Evolutionary conservation across 2,329 filamentous ascomycete genomes (phyloP), one percentile per base, ranked within the genome.

Genomic region (Amylocarpus encephaloides): DNA sequence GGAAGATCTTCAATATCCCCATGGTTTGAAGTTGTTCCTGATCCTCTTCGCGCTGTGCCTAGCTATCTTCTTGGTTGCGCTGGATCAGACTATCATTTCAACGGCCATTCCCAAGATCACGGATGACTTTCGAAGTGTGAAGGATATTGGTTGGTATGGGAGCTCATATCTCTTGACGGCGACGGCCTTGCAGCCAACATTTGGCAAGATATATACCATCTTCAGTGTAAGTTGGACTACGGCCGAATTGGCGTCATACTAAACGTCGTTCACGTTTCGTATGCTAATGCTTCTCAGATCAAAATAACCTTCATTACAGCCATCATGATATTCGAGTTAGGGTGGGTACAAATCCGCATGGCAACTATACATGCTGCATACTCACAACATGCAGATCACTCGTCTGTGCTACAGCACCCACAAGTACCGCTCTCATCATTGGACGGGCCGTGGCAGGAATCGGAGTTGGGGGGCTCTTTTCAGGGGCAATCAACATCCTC

Each of bases 51-150:
- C 58, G 6, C 56, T 63, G 7, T 61, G 58, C 44, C 39, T 62
- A 5, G 50, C 58, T 13, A 55, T 61, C 16, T 63, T 63, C 42
- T 47, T 63, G 6, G 57, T 61, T 2, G 61, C 61, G 12, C 43
- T 63, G 53, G 66, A 68, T 53, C 63, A 66, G 52, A 67, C 62
- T 9, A 66, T 66, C 39, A 60, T 64, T 49, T 62, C 66, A 6
- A 69, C 67, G 5, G 68, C 68, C 3, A 69, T 70, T 42, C 69
- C 69, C 3, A 41, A 40, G 22, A 48, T 42, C 15, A 47, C 48
- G 5, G 52, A 54, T 49, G 18, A 49, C 12, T 54, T 54, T 38
- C 43, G 57, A 6, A 56, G 52, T 33, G 57, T 61, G 15, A 52
- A 57, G 19, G 59, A 62, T 36, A 59, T 60, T 50, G 58, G 58